These are phyloP conservation scores for Glycyrrhiza uralensis DNA, from an alignment of 306 rosid species.

Conservation along the genomic window DNA sequence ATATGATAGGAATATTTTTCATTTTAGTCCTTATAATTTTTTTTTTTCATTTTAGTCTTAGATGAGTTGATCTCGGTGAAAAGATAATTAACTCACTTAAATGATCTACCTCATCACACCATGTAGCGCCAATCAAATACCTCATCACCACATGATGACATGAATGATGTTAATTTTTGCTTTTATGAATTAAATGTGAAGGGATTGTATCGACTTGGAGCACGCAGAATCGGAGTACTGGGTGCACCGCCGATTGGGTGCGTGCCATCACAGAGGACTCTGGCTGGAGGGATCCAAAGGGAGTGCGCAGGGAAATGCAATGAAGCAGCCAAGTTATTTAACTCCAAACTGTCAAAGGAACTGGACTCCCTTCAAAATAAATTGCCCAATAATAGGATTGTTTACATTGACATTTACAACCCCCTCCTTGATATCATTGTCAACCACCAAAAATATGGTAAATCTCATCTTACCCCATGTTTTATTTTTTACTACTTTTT, in stretches of 20 bases:
- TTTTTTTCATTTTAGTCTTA: no score
- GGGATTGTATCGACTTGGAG: slow-evolving; percentile 54
- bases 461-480: neutral
- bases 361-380: slow-evolving; percentile 24
- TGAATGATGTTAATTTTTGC: no score
- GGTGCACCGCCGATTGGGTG: slow-evolving; percentile 78
- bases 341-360: slow-evolving; percentile 38
- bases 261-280: slow-evolving; percentile 71
- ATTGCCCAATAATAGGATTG: slow-evolving; percentile 34
- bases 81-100: no score
- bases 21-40: no score
- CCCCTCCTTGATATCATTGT: slow-evolving; percentile 53
- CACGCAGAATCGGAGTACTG: slow-evolving; percentile 63
- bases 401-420: slow-evolving; percentile 58
- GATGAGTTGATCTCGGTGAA: no score
- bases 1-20: no score
- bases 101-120: no score
- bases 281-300: slow-evolving; percentile 51
- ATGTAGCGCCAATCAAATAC: no score
- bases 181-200: no score
- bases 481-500: no score
- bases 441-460: slow-evolving; percentile 50
- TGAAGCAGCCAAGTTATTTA: slow-evolving; percentile 52
- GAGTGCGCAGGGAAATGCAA: slow-evolving; percentile 47
- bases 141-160: no score